Percentiles rank a stretch among this genome's conserved stretches.
phyloP scores from a whole-genome alignment of 1,284 basidiomycete genomes.

The Ustilago esculenta region DNA sequence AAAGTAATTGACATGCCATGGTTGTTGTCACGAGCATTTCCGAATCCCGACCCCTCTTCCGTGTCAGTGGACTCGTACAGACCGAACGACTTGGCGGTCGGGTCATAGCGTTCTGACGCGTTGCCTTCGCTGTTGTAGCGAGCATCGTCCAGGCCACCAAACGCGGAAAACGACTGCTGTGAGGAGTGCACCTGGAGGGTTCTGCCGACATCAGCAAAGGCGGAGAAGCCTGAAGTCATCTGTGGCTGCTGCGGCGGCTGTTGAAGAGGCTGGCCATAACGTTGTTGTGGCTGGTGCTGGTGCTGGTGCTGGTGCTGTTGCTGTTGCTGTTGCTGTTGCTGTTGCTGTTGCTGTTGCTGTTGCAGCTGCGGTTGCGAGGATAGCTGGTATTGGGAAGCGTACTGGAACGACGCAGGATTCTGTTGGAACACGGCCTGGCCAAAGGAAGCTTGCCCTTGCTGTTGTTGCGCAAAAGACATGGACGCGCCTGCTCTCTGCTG shows the following conservation, averaged over 20 bases:
- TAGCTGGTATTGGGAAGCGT: constrained; percentile 16
- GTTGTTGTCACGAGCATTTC: constrained; percentile 11
- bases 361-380: constrained; percentile 5
- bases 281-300: constrained; percentile 10
- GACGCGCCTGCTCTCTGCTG: constrained; percentile 15
- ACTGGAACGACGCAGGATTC: constrained; percentile 2
- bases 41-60: background rate
- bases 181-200: constrained; percentile 1
- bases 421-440: constrained; percentile 14
- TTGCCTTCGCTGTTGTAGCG: background rate
- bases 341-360: constrained; percentile 21
- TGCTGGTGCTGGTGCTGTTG: constrained; percentile 6
- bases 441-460: constrained; percentile 14
- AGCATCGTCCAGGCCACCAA: constrained; percentile 5
- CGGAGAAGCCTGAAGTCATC: constrained; percentile 12
- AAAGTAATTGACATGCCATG: constrained; percentile 41
- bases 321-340: constrained; percentile 17
- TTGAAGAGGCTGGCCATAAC: constrained; percentile 18
- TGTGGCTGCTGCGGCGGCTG: constrained; percentile 23
- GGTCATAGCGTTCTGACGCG: background rate
- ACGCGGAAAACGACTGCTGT: constrained; percentile 14
- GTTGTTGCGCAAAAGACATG: constrained; percentile 4
- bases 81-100: constrained; percentile 13
- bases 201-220: constrained; percentile 18
- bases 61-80: constrained; percentile 6